Percentiles rank a stretch among this genome's conserved stretches.
These are phyloP conservation scores for Cladosporium oxysporum DNA, from an alignment of 2,329 filamentous ascomycete genomes.

Conservation along the genomic window DNA sequence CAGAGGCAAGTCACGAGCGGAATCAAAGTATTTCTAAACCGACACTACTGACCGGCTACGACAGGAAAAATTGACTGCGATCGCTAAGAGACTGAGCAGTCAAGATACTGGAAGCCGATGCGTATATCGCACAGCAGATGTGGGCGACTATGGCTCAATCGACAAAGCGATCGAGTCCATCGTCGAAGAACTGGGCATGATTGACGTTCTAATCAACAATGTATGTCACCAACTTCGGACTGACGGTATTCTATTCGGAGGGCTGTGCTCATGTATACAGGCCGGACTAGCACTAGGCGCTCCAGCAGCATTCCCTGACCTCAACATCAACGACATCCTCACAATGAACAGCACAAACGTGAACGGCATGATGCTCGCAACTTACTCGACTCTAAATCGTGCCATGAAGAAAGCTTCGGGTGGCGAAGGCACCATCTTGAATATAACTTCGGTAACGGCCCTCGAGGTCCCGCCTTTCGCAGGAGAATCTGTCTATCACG, in stretches of 20 bases:
- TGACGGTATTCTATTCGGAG: too few species aligned
- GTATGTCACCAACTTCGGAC: slow-evolving; percentile 15
- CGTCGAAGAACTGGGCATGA: slow-evolving; percentile 38
- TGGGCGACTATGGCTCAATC: slow-evolving; percentile 36
- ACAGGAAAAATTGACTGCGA: background rate
- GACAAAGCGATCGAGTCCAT: slow-evolving; percentile 35
- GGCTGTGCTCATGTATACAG: slow-evolving; percentile 20
- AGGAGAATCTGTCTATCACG: slow-evolving; percentile 53
- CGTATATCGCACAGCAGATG: slow-evolving; percentile 37
- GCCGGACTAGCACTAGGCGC: slow-evolving; percentile 51
- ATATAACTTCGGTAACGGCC: slow-evolving; percentile 50
- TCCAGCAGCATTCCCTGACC: slow-evolving; percentile 44
- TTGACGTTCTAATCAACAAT: slow-evolving; percentile 53
- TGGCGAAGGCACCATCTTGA: slow-evolving; percentile 47
- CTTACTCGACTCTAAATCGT: slow-evolving; percentile 48
- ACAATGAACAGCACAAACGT: slow-evolving; percentile 53
- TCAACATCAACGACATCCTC: slow-evolving; percentile 42
- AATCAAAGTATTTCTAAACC: background rate
- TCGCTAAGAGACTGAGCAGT: background rate
- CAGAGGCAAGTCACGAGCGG: background rate
- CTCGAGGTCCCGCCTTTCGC: slow-evolving; percentile 52
- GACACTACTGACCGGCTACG: background rate
- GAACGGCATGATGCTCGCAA: slow-evolving; percentile 50
- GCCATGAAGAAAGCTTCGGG: slow-evolving; percentile 39
- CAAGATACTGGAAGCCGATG: slow-evolving; percentile 23